phyloP scores from a whole-genome alignment of 106 monocot species.

The Acorus gramineus region DNA sequence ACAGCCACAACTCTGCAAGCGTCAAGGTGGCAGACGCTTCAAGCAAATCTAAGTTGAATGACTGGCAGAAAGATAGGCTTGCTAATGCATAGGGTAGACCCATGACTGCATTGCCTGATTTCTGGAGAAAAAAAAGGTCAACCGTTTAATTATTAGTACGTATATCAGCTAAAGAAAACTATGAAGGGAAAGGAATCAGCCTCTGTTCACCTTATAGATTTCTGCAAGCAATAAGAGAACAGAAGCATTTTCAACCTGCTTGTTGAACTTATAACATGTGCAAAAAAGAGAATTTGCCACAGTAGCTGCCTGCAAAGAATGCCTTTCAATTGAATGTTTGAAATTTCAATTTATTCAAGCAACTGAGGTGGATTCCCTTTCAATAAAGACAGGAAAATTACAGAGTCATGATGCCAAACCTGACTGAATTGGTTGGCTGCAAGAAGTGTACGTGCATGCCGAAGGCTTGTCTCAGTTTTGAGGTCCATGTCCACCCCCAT shows the following conservation, averaged over 20 bases:
- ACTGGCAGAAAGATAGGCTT: conserved; percentile 79
- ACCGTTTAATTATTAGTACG: too few relatives aligned
- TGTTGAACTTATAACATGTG: conserved; percentile 84
- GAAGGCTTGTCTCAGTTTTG: conserved; percentile 73
- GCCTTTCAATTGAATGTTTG: neutral
- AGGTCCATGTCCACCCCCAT: conserved; percentile 87
- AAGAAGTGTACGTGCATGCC: conserved; percentile 85
- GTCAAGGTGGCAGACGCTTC: conserved; percentile 82
- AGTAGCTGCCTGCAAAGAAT: conserved; percentile 52
- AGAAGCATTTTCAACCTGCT: conserved; percentile 81
- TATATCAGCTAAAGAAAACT: too few relatives aligned
- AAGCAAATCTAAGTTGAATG: conserved; percentile 93
- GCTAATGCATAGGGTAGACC: conserved; percentile 89
- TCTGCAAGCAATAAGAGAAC: conserved; percentile 94
- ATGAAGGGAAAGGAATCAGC: neutral
- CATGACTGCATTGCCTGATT: conserved; percentile 76
- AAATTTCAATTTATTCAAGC: too few relatives aligned
- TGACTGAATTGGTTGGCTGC: conserved; percentile 79
- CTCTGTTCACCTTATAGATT: conserved; percentile 58
- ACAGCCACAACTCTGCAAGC: conserved; percentile 82
- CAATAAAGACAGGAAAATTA: neutral
- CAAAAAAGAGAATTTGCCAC: conserved; percentile 76
- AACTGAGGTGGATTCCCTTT: too few relatives aligned
- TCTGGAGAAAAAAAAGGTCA: conserved; percentile 26
- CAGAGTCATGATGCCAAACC: conserved; percentile 16